These are phyloP conservation scores for Talaromyces sp. DNA, from an alignment of 2,329 filamentous ascomycete genomes.

Conservation along the genomic window DNA sequence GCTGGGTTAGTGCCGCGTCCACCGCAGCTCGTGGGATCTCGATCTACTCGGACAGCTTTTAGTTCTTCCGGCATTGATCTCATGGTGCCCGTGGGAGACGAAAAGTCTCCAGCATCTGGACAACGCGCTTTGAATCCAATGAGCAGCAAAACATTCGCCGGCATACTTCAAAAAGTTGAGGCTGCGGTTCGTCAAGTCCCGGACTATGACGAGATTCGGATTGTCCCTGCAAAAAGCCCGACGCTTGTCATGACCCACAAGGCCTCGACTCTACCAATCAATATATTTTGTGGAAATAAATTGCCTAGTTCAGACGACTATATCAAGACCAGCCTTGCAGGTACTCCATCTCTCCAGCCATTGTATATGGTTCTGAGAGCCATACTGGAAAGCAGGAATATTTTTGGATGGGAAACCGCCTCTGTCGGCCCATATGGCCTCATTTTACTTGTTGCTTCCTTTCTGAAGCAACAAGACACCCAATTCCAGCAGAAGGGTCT, in stretches of 20 bases:
- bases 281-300: constrained; percentile 46
- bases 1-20: constrained; percentile 20
- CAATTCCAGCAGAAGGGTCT: constrained; percentile 18
- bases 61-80: constrained; percentile 53
- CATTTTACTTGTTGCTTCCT: constrained; percentile 53
- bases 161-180: constrained; percentile 20
- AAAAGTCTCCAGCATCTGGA: constrained; percentile 16
- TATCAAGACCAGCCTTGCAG: constrained; percentile 42
- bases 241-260: constrained; percentile 37
- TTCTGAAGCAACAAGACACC: constrained; percentile 41
- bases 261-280: constrained; percentile 45
- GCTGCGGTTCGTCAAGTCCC: constrained; percentile 16
- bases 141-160: constrained; percentile 18
- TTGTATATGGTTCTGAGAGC: constrained; percentile 49
- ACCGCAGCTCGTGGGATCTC: constrained; percentile 49
- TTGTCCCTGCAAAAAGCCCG: constrained; percentile 22
- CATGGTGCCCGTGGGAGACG: constrained; percentile 28
- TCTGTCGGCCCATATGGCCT: constrained; percentile 51
- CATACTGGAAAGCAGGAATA: constrained; percentile 44
- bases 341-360: constrained; percentile 45
- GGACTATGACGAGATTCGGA: constrained; percentile 17
- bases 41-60: constrained; percentile 47
- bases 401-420: constrained; percentile 44
- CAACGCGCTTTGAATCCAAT: constrained; percentile 28
- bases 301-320: constrained; percentile 34